phyloP scores from a whole-genome alignment of 225 moss, liverwort and hornwort genomes.

The Bryum argenteum region DNA sequence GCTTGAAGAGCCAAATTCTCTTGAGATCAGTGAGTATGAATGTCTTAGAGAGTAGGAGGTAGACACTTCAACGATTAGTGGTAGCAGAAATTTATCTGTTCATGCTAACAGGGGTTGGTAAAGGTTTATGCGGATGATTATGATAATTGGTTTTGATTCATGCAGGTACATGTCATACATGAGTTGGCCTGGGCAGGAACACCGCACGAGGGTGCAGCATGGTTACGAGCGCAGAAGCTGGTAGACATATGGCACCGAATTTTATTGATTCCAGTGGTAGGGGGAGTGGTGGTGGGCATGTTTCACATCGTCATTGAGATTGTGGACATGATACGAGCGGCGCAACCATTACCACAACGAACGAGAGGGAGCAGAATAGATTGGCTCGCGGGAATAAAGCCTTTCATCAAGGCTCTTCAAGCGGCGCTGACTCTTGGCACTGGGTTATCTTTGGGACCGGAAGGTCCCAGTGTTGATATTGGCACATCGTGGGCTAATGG shows the following conservation, averaged over 20 bases:
- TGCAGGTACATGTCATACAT: slow-evolving; percentile 92
- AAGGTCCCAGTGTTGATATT: slow-evolving; percentile 99
- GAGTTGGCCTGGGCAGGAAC: slow-evolving; percentile 99
- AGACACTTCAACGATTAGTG: not conserved
- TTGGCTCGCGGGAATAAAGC: slow-evolving; percentile 83
- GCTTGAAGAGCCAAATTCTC: not conserved
- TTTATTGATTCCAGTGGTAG: slow-evolving; percentile 91
- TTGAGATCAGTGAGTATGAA: not conserved
- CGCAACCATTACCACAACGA: slow-evolving; percentile 47
- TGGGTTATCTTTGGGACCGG: slow-evolving; percentile 94
- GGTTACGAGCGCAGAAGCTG: slow-evolving; percentile 93
- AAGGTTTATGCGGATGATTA: not conserved
- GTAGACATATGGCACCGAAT: slow-evolving; percentile 94
- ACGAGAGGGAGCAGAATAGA: slow-evolving; percentile 58
- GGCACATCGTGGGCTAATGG: slow-evolving; percentile 99
- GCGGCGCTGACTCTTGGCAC: slow-evolving; percentile 92
- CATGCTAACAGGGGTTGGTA: not conserved
- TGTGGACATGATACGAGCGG: slow-evolving; percentile 82
- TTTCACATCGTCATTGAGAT: slow-evolving; percentile 82
- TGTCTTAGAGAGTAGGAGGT: not conserved
- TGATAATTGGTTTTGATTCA: slow-evolving; percentile 15
- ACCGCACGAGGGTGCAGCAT: slow-evolving; percentile 93
- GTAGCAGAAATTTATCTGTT: not conserved
- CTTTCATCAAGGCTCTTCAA: slow-evolving; percentile 85
- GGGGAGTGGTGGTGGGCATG: slow-evolving; percentile 94